Evolutionary conservation across 306 rosid genomes (phyloP), one percentile per base, ranked within the genome.

Genomic region (Geum urbanum): DNA sequence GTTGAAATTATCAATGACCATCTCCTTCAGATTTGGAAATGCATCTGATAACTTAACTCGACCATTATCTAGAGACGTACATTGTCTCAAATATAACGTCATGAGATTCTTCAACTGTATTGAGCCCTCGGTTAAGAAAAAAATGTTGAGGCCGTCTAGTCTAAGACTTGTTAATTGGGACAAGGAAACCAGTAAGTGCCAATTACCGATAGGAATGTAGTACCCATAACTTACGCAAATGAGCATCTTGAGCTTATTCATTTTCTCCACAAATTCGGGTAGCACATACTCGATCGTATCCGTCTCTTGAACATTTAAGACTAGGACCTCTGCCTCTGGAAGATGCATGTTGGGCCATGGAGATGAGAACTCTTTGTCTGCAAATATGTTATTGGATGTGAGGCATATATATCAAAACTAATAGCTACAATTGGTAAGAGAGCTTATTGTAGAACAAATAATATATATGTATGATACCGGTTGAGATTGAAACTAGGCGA

Each of bases 401-500:
- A 53, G n/a, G n/a, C n/a, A 5, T 0, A 27, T 5, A 5, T 3
- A 41, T 41, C 9, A 0, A 5, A 27, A 27, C 2, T 27, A 27
- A 27, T 27, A 1, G 2, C 32, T n/a, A n/a, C n/a, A n/a, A n/a
- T n/a, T n/a, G n/a, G n/a, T n/a, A n/a, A n/a, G n/a, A n/a, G n/a
- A n/a, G n/a, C n/a, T n/a, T n/a, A n/a, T n/a, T n/a, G n/a, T n/a
- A n/a, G n/a, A n/a, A n/a, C n/a, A n/a, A n/a, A n/a, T n/a, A n/a
- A n/a, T n/a, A n/a, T n/a, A n/a, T n/a, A n/a, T 27, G 32, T 27
- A 27, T 32, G 3, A 6, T 43, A 87, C 95, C 91, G 1, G 88
- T 84, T 73, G 91, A 73, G 80, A 90, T 83, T 8, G 91, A 88
- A 11, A 88, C 0, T 27, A 78, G 49, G 61, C 46, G 74, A 0